Base-by-base conservation (phyloP, 495 filamentous ascomycete species). In the Daldinia grandis region DNA sequence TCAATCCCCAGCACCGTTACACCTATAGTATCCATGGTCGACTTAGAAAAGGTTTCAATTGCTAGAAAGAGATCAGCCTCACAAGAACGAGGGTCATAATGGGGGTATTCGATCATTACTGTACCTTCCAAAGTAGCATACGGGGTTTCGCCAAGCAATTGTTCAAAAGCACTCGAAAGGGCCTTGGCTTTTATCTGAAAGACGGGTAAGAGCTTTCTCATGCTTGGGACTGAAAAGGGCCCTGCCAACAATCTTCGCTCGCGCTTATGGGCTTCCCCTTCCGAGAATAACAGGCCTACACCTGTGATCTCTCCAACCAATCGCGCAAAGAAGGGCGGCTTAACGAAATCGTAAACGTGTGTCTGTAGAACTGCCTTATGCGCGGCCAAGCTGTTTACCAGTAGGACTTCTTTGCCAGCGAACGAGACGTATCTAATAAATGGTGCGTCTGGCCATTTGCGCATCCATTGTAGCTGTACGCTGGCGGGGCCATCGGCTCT, bases 21-120 rank as follows among this genome's bases (percentile, higher is more conserved):
- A 5, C 91, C 90, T 60, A 93, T 92, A 38, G 92, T 89, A 62
- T 93, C 91, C 9, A 93, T 87, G 0, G 91, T 90, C 38, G 70
- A 72, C 28, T 62, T 68, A 2, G 74, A 74, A 1, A 76, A 30
- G 6, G 67, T 54, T 15, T 75, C 72, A 17, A 67, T 66, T 27
- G 55, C 64, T 69, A n/a, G 15, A 10, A 17, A 19, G 15, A 21
- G 7, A 33, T 66, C 15, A 70, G 56, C 38, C 15, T 50, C 15
- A 19, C 25, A 2, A 21, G 6, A 59, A 40, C 27, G 15, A 4
- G 35, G 37, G 47, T 49, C 6, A 30, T n/a, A 24, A 49, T 9
- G 57, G 19, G 10, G 51, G 24, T 9, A 6, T 40, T 14, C 9
- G 24, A 27, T 65, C 38, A 33, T 3, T 4, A 24, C 28, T 62